Evolutionary conservation across 2,329 filamentous ascomycete genomes (phyloP).

Genomic region (Boeremia exigua): DNA sequence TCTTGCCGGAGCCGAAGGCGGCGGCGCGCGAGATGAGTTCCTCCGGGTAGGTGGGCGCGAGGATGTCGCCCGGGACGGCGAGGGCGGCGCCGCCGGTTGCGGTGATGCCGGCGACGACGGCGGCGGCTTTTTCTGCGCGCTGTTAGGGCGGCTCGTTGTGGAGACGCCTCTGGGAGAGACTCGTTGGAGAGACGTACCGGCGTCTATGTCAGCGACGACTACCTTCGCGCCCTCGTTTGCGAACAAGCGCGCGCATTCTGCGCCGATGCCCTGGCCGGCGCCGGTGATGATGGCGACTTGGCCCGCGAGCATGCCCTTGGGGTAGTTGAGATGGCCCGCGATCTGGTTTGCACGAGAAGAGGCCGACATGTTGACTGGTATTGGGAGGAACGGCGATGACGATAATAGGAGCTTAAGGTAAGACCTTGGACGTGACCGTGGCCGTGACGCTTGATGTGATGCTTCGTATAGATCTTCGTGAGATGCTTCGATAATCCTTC

Average conservation of each 20-base stretch:
- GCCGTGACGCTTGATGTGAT: not conserved
- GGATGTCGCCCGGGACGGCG: constrained; percentile 77
- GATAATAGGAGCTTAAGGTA: not conserved
- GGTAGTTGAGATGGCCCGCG: constrained; percentile 80
- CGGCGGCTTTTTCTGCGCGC: constrained; percentile 68
- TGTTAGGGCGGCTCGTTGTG: constrained; percentile 11
- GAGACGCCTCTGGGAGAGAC: no score
- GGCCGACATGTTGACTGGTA: constrained; percentile 15
- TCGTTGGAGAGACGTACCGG: constrained; percentile 52
- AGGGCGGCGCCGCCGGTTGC: constrained; percentile 70
- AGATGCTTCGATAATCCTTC: no score
- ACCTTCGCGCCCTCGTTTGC: constrained; percentile 89
- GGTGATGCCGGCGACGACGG: constrained; percentile 75
- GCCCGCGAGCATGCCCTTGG: constrained; percentile 76
- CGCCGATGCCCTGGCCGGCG: constrained; percentile 85
- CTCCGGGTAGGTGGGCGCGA: constrained; percentile 72
- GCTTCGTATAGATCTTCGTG: no score
- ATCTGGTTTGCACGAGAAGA: constrained; percentile 69
- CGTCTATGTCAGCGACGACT: constrained; percentile 83
- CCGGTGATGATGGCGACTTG: constrained; percentile 90
- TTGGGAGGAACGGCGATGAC: not conserved
- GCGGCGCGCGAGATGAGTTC: constrained; percentile 76
- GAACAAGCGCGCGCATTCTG: constrained; percentile 80
- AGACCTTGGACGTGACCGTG: not conserved
- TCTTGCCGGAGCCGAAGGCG: constrained; percentile 83